Evolutionary conservation across 257 asterid species (phyloP), one percentile per base, ranked within the genome.

Genomic region (Linderniella brevidens): DNA sequence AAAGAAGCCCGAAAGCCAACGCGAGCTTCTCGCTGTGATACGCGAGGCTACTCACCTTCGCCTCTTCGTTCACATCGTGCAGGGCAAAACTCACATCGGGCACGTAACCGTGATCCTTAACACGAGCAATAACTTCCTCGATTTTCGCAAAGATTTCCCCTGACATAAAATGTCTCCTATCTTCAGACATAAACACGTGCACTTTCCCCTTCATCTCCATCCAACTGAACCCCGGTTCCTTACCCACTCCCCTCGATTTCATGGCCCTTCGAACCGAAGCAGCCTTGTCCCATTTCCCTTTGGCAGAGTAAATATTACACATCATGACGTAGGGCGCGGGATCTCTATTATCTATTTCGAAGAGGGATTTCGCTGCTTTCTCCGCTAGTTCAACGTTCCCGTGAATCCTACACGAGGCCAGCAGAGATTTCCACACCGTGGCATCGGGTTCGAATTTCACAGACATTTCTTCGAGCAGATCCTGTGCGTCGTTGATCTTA

Each of bases 1-100:
- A 48, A 29, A 86, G 74, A 46, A 86, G 54, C 17, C 72, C 82
- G 16, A 71, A 81, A 11, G 92, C 92, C 52, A 81, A 68, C 1
- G 94, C 92, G 78, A 81, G 41, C 72, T 86, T 86, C 73, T 86
- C 94, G 15, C 92, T 65, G 37, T 82, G 96, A 63, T 68, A 68
- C n/a, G 74, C 75, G 13, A 86, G 84, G 13, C 67, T 69, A 6
- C 16, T 48, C 17, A 37, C 72, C 63, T 76, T 77, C 0, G 64
- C 73, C 65, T 86, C 93, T 36, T 86, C 93, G 19, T 75, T 70
- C 18, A 82, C 46, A 48, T 86, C 94, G 53, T 69, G 96, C 47
- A 86, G 84, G 11, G 84, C 67, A 49, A 70, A 72, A 11, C 37
- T 72, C 68, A 55, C 48, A 49, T 86, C 94, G 0, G 93, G 83